Evolutionary conservation across 176 grass and related monocot genomes (phyloP), one percentile per base, ranked within the genome.

Genomic region (Carex parvula): DNA sequence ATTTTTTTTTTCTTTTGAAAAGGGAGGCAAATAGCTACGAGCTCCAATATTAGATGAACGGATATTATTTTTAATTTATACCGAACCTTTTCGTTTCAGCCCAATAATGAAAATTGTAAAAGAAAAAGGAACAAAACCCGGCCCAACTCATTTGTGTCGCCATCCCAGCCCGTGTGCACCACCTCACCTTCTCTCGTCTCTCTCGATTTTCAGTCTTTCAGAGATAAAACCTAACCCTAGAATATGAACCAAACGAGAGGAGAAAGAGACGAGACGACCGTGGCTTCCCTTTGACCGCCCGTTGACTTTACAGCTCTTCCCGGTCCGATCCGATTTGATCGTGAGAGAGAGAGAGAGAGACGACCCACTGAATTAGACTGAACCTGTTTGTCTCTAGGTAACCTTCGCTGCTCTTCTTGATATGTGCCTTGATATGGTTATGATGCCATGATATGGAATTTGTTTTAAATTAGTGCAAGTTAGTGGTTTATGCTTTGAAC

Each of bases 191-290:
- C 32, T 44, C 37, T 71, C 35, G 17, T 44, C 37, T 71, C 37
- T 71, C 68, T 20, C 68, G 17, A 67, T 44, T 16, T 70, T 70
- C 35, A 42, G 17, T 35, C 20, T 16, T 70, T 42, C 17, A 42
- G 67, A 10, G 67, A 10, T 9, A 42, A 44, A 71, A 46, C 68
- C 68, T 71, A 71, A 71, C 68, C 68, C 68, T 71, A 71, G 68
- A 44, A 71, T 10, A 46, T 18, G 7, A 71, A 70, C 35, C 67
- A 41, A 10, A 71, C 37, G 37, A 71, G 12, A 64, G 3, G 29
- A 6, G 24, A 32, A 65, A 65, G 62, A 13, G 26, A 42, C 12
- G 63, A 14, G 63, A 42, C 12, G 16, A 70, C 32, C 33, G 3
- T 21, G 68, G 37, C 37, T 71, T 17, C 37, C 37, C 37, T 44